phyloP scores from a whole-genome alignment of 2,329 filamentous ascomycete species.

The Aspergillus unguis region DNA sequence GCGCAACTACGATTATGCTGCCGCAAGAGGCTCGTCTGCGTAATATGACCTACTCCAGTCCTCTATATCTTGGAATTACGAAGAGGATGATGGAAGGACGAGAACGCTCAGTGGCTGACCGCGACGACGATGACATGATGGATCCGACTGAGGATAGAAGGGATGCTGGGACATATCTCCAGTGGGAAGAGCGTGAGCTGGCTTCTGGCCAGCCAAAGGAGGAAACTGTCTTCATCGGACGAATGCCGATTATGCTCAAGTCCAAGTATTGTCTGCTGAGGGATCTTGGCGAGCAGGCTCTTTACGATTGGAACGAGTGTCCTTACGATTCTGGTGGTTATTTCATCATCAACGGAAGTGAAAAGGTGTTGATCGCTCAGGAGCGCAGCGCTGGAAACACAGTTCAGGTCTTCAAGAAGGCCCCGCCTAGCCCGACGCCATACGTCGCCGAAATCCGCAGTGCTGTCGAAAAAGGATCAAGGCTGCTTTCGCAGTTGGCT shows the following conservation, averaged over 20 bases:
- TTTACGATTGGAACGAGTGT: conserved; percentile 92
- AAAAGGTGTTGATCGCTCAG: conserved; percentile 97
- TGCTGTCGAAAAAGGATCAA: conserved; percentile 91
- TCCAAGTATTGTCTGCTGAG: conserved; percentile 91
- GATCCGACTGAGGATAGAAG: conserved; percentile 52
- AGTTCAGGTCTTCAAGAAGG: conserved; percentile 98
- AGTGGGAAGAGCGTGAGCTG: conserved; percentile 47
- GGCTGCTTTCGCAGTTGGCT: conserved; percentile 87
- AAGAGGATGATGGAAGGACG: conserved; percentile 81
- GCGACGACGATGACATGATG: conserved; percentile 54
- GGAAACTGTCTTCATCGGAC: conserved; percentile 84
- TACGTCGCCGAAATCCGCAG: conserved; percentile 96
- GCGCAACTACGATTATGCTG: conserved; percentile 76
- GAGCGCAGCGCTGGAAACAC: conserved; percentile 98
- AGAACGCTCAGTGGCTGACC: conserved; percentile 70
- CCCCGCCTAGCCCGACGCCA: conserved; percentile 82
- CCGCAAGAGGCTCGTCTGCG: conserved; percentile 94
- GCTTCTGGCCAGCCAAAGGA: conserved; percentile 56
- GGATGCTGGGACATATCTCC: conserved; percentile 41
- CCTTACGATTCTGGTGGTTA: conserved; percentile 98
- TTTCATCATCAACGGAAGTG: conserved; percentile 98
- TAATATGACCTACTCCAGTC: conserved; percentile 92
- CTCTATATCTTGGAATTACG: conserved; percentile 82
- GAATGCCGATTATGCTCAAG: conserved; percentile 96
- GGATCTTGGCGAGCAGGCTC: conserved; percentile 74